A percentile compares a stretch with the other conserved stretches of the same genome.
Evolutionary conservation across 192 early-diverging fungal species (phyloP).

Genomic region (Podila clonocystis): DNA sequence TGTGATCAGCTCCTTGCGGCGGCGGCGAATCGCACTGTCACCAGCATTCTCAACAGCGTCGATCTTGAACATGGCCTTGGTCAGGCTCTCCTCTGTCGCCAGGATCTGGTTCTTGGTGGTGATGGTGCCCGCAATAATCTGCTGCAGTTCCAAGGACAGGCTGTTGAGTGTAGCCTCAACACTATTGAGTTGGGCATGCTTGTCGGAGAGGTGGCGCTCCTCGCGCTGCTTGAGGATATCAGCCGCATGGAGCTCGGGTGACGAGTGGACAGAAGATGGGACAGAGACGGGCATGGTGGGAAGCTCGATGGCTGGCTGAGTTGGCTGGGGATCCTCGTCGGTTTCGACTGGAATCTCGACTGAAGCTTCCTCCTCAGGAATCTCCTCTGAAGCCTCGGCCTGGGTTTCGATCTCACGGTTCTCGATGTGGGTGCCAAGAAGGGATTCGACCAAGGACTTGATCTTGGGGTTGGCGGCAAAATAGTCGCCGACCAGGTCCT

Average conservation of each 20-base stretch:
- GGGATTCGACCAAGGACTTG: constrained; percentile 31
- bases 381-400: not conserved
- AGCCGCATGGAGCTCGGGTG: constrained; percentile 35
- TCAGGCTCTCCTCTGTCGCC: constrained; percentile 22
- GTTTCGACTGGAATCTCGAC: not conserved
- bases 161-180: constrained; percentile 18
- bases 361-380: too few relatives aligned
- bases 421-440: constrained; percentile 28
- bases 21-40: constrained; percentile 17
- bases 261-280: constrained; percentile 24
- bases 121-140: constrained; percentile 17
- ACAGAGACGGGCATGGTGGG: not conserved
- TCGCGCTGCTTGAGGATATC: constrained; percentile 37
- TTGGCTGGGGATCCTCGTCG: too few relatives aligned
- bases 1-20: constrained; percentile 44
- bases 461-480: constrained; percentile 37
- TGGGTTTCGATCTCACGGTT: not conserved
- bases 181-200: constrained; percentile 25
- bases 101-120: constrained; percentile 27
- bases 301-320: not conserved
- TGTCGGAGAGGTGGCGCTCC: constrained; percentile 12
- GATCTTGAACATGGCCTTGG: constrained; percentile 35
- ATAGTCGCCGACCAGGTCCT: constrained; percentile 28
- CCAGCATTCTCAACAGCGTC: constrained; percentile 30
- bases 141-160: constrained; percentile 25